Percentiles rank a stretch among this genome's conserved stretches.
Evolutionary conservation across 495 filamentous ascomycete genomes (phyloP).

Genomic region (Lineolata rhizophorae): DNA sequence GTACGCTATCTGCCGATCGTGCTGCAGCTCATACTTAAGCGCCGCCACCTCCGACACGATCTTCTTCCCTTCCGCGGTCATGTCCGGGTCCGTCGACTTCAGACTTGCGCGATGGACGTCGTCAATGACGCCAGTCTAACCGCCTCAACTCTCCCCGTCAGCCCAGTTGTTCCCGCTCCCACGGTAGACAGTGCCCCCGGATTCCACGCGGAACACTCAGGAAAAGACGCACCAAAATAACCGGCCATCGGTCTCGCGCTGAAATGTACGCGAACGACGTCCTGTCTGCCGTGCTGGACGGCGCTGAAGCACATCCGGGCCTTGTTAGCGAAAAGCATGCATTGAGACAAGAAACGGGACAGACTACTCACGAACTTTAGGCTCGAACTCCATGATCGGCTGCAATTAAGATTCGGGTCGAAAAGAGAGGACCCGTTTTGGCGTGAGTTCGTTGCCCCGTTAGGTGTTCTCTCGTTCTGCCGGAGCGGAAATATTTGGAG

Average conservation of each 20-base stretch:
- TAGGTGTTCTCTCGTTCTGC: too few relatives aligned
- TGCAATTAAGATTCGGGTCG: too few relatives aligned
- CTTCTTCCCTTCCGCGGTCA: constrained; percentile 58
- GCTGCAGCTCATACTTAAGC: constrained; percentile 90
- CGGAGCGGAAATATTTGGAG: too few relatives aligned
- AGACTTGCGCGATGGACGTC: constrained; percentile 64
- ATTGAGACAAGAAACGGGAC: too few relatives aligned
- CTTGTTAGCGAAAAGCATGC: too few relatives aligned
- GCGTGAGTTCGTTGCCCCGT: too few relatives aligned
- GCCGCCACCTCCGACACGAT: constrained; percentile 61
- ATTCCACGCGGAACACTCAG: not conserved
- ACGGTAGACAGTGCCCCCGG: constrained; percentile 5
- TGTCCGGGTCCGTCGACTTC: constrained; percentile 34
- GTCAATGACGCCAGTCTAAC: constrained; percentile 89
- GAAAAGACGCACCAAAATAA: constrained; percentile 50
- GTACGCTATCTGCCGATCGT: constrained; percentile 64
- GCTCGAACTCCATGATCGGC: too few relatives aligned
- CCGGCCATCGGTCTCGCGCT: constrained; percentile 70
- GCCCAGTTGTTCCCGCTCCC: too few relatives aligned
- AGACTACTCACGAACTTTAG: too few relatives aligned
- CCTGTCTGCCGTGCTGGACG: constrained; percentile 54
- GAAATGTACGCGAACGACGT: constrained; percentile 74
- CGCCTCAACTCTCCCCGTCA: too few relatives aligned
- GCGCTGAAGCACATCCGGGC: too few relatives aligned
- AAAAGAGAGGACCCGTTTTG: too few relatives aligned